Base-by-base conservation (phyloP, 139 green algal species). In the Eudorina sp. region DNA sequence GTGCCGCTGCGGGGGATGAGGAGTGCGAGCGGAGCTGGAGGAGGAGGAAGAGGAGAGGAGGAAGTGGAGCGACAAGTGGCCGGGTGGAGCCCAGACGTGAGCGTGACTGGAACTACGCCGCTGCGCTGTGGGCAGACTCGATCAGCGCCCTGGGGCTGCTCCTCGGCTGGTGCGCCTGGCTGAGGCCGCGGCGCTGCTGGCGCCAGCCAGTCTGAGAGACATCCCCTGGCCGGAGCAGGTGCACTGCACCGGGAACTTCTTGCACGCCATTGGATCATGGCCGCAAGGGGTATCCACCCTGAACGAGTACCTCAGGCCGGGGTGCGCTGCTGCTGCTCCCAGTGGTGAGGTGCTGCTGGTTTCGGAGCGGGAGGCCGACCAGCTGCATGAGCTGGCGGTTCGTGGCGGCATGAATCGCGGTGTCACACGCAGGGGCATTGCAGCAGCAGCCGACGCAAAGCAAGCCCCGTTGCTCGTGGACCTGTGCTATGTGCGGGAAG, bases 301-400 rank as follows among this genome's bases (percentile, higher is more conserved):
- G 4, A 81, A 90, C 31, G 80, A 91, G 41, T 93, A 94, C 86
- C 70, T 94, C 29, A 88, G 92, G 3, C 74, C 78, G 1, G 31
- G 88, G 78, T 9, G 41, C 75, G 23, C 21, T 94, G 77, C 85
- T 95, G 72, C 51, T 93, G 83, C 86, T 94, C 43, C 76, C 13
- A 69, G 34, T 46, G 43, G 31, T 0, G 73, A 83, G 34, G 83
- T 92, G 46, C 58, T 95, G 79, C 91, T 95, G 89, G 29, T 95
- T 46, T 94, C 93, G 74, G 93, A 95, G 78, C 78, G 91, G 0
- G 93, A 95, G 88, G 83, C 85, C 29, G 92, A 95, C n/a, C 91
- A 43, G 43, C 62, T 95, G 62, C 77, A 90, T 76, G 74, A 0
- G 11, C n/a, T n/a, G n/a, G n/a, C n/a, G n/a, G n/a, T n/a, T n/a